Evolutionary conservation across 441 rosid genomes (phyloP).

Genomic region (Populus hybrid): DNA sequence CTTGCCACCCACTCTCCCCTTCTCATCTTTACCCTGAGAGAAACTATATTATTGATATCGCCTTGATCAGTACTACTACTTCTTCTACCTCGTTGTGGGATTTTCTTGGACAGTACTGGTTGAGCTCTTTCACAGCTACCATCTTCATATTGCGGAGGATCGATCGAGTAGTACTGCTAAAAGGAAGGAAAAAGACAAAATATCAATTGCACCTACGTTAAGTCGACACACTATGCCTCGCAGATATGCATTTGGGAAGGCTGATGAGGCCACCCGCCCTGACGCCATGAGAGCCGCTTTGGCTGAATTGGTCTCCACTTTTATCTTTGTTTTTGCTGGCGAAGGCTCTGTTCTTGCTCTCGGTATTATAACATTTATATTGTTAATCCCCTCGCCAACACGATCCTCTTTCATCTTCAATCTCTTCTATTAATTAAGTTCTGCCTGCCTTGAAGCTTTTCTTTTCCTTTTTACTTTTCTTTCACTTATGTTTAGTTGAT

Average conservation of each 20-base stretch:
- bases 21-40: not conserved
- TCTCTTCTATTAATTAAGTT: no score
- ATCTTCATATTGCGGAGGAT: not conserved
- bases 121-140: not conserved
- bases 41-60: not conserved
- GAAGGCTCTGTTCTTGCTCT: slow-evolving; percentile 84
- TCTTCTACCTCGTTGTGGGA: no score
- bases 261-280: slow-evolving; percentile 77
- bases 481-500: not conserved
- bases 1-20: slow-evolving; percentile 3
- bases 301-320: slow-evolving; percentile 74
- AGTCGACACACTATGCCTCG: slow-evolving; percentile 43
- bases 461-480: not conserved
- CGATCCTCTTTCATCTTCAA: no score
- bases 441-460: not conserved
- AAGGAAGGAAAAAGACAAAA: not conserved
- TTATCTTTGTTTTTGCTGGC: slow-evolving; percentile 73
- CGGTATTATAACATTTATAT: slow-evolving; percentile 23
- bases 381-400: no score
- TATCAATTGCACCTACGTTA: not conserved
- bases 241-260: slow-evolving; percentile 60
- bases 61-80: not conserved
- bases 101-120: not conserved
- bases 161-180: not conserved
- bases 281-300: slow-evolving; percentile 69